These are phyloP conservation scores for Vigna radiata DNA, from an alignment of 306 rosid genomes.

Conservation along the genomic window DNA sequence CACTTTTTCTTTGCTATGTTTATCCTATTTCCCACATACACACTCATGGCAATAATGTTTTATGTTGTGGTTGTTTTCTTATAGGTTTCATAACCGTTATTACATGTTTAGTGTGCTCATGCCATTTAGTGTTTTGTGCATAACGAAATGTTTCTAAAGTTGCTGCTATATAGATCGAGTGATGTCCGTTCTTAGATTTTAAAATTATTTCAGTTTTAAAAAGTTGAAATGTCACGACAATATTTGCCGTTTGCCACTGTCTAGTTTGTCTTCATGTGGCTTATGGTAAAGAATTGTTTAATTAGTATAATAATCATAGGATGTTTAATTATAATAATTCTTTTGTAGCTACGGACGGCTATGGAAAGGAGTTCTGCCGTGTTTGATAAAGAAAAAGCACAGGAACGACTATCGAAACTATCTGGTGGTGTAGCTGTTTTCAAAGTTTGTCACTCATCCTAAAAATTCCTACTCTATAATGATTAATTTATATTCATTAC, in stretches of 20 bases:
- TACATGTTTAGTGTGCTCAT: not conserved
- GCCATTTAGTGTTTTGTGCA: not conserved
- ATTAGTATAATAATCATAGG: not conserved
- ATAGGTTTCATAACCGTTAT: not conserved
- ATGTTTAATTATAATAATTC: constrained; percentile 26
- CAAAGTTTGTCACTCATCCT: constrained; percentile 64
- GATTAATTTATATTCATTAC: not conserved
- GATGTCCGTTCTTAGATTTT: not conserved
- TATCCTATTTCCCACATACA: not conserved
- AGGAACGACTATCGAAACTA: constrained; percentile 89
- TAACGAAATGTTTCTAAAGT: constrained; percentile 15
- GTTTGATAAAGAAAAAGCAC: constrained; percentile 95
- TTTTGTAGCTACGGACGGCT: constrained; percentile 73
- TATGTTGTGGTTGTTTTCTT: constrained; percentile 10
- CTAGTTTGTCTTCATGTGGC: constrained; percentile 25
- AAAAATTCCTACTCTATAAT: constrained; percentile 36
- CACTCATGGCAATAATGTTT: not conserved
- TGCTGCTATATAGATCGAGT: constrained; percentile 12
- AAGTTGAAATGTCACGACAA: constrained; percentile 20
- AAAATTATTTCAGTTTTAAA: constrained; percentile 20
- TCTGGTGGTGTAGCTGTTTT: constrained; percentile 97
- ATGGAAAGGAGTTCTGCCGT: constrained; percentile 73
- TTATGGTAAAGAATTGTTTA: not conserved
- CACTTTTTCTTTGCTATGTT: constrained; percentile 9
- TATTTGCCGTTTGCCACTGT: constrained; percentile 1